Base-by-base conservation (phyloP, 148 eudicot genomes). In the Arbutus unedo region DNA sequence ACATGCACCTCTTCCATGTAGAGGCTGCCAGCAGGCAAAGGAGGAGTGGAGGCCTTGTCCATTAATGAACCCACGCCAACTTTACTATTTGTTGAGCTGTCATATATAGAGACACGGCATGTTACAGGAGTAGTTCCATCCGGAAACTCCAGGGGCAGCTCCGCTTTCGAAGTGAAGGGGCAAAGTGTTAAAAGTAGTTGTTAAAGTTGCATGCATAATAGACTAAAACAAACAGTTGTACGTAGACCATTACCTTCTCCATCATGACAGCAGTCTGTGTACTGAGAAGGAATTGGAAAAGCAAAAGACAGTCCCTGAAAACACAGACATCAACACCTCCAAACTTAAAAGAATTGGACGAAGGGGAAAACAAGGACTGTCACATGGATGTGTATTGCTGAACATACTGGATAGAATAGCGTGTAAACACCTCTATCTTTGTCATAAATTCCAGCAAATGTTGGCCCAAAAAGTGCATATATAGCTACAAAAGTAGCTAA, bases 41-140 rank as follows among this genome's bases (percentile, higher is more conserved):
- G 91, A 84, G 99, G 99, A 87, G 89, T 91, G 81, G 84, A 83
- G 41, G 99, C 99, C 89, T 93, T 94, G 82, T 89, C 90, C 93
- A 94, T 87, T 31, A 89, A 81, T 14, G 95, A 86, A 83, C 98
- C 99, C 53, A 94, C 91, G 9, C 99, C 98, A 60, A 96, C 99
- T 85, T 94, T 96, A 85, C 93, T 88, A 74, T 94, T 93, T 74
- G 90, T 64, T 78, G 95, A 94, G 84, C 93, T 88, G 85, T 96
- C 98, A 82, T 92, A 96, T 81, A 94, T 87, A 84, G 94, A 96
- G 44, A 96, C 99, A 81, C 98, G 96, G 84, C 94, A 92, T 4
- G 99, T 90, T 48, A 94, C 98, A 44, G 99, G 98, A 66, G 98
- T 94, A 18, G 99, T 96, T 72, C 99, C 99, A 89, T 96, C 98